Conservation (phyloP, 805 yeast genomes). For the Lipomyces sp. region DNA sequence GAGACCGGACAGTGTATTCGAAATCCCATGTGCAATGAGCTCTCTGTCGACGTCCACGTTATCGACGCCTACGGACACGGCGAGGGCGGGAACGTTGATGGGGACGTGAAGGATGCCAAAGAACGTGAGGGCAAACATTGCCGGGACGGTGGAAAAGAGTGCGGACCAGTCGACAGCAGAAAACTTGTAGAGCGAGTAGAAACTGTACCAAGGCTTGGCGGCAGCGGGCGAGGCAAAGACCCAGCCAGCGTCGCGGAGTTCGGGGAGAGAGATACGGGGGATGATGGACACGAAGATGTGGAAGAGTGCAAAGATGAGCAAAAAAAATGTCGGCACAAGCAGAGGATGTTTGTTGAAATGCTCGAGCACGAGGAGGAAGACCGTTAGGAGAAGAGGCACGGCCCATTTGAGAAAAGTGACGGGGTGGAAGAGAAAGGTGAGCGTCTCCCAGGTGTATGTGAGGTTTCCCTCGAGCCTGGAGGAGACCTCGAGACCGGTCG, state of each 20-base stretch:
- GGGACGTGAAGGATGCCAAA: constrained; percentile 97
- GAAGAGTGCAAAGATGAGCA: constrained; percentile 62
- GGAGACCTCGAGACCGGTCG: constrained; percentile 90
- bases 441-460: constrained; percentile 56
- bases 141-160: constrained; percentile 69
- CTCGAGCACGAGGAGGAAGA: constrained; percentile 58
- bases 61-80: constrained; percentile 80
- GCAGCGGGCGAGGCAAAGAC: constrained; percentile 65
- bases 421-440: constrained; percentile 41
- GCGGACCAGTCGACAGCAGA: constrained; percentile 70
- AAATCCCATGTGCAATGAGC: constrained; percentile 89
- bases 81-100: constrained; percentile 94
- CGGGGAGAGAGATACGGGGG: constrained; percentile 59
- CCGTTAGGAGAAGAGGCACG: constrained; percentile 64
- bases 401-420: constrained; percentile 62
- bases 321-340: constrained; percentile 70
- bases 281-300: constrained; percentile 63
- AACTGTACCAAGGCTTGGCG: constrained; percentile 81
- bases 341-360: constrained; percentile 60
- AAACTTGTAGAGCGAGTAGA: constrained; percentile 71
- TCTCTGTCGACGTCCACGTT: constrained; percentile 85
- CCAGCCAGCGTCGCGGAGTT: constrained; percentile 77
- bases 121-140: constrained; percentile 92
- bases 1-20: constrained; percentile 79
- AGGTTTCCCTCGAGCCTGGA: constrained; percentile 75